Conservation (phyloP, 192 early-diverging fungal species). For the Pecoramyces ruminantium region DNA sequence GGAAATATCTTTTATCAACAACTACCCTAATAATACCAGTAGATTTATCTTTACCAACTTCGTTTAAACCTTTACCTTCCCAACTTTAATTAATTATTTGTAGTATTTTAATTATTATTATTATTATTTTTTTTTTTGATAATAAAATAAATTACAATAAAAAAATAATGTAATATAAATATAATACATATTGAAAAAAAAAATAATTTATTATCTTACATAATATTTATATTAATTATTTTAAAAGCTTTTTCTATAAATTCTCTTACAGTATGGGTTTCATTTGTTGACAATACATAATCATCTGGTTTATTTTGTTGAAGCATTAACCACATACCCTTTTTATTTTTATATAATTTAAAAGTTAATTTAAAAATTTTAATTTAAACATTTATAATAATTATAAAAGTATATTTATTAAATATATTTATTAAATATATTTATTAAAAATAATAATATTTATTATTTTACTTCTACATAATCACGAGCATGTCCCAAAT, state of each 20-base stretch:
- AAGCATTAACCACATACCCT: conserved; percentile 71
- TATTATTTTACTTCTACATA: conserved; percentile 24
- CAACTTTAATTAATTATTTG: conserved; percentile 6
- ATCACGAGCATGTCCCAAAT: conserved; percentile 67
- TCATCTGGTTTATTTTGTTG: conserved; percentile 58
- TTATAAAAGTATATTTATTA: too few relatives aligned
- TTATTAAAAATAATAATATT: not conserved
- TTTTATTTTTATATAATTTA: conserved; percentile 1
- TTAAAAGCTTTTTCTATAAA: conserved; percentile 62
- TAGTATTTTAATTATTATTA: conserved; percentile 4
- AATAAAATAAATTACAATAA: too few relatives aligned
- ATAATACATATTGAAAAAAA: too few relatives aligned
- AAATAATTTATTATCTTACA: conserved; percentile 12
- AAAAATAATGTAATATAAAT: too few relatives aligned
- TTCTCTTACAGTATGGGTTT: conserved; percentile 59
- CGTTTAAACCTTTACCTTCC: conserved; percentile 44
- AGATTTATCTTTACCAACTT: conserved; percentile 35
- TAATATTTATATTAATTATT: conserved; percentile 34
- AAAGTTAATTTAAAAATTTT: too few relatives aligned
- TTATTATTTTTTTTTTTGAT: conserved; percentile 5
- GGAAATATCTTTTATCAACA: conserved; percentile 56
- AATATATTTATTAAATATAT: too few relatives aligned
- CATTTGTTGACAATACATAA: conserved; percentile 63
- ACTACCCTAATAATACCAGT: conserved; percentile 36
- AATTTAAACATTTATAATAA: too few relatives aligned